Evolutionary conservation across 305 asterid species (phyloP), one percentile per base, ranked within the genome.

Genomic region (Fraxinus sp.): DNA sequence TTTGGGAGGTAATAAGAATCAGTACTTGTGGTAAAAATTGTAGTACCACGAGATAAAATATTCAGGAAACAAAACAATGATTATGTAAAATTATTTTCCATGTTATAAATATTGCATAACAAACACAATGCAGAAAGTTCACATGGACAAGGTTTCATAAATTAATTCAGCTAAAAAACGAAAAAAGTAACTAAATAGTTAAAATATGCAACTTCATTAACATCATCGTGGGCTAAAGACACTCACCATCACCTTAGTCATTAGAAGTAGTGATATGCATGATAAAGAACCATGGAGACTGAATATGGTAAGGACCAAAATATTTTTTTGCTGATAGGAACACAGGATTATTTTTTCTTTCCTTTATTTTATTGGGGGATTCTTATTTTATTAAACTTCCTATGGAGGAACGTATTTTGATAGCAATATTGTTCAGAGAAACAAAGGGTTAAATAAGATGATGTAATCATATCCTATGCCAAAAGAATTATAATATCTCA

Each of bases 1-100:
- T 71, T 66, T 78, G 37, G 82, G 77, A 84, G 83, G 62, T 13
- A 43, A 85, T 83, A 72, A 89, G 87, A 83, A 59, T 46, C 59
- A 78, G 32, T 49, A 80, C 36, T 78, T 68, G 37, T 79, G 78
- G 55, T n/a, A 83, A 77, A 72, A 35, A 10, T 39, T 10, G 26
- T 4, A 71, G 71, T 13, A 64, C 80, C 55, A 39, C 32, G 79
- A 83, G 55, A 30, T 74, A 80, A 82, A 78, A 79, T 52, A 49
- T 30, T 71, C 83, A 43, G 86, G 73, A 71, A 32, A 71, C 77
- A 70, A 30, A 28, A 70, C 30, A 70, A 66, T 80, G 75, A 64
- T 73, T 32, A 52, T 79, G 24, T 22, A 9, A 70, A 66, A 68
- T 26, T 35, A 49, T 77, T 49, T 79, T 33, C n/a, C 55, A 36